Evolutionary conservation across 2,329 filamentous ascomycete genomes (phyloP), one percentile per base, ranked within the genome.

Genomic region (Neofusicoccum sp.): DNA sequence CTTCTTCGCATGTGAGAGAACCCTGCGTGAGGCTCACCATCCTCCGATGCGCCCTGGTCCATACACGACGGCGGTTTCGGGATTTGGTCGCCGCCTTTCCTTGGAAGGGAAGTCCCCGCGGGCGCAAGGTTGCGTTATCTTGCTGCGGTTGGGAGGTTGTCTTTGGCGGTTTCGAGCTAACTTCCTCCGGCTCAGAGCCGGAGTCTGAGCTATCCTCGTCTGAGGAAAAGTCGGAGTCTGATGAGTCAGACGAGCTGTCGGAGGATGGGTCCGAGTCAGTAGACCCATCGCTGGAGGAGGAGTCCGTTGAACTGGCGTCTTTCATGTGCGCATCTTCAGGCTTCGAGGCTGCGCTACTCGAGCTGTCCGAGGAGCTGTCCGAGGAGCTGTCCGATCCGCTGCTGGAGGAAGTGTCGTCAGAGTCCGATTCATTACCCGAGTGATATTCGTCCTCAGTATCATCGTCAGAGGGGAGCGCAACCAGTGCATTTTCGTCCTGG

Each of bases 101-200:
- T 64, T 79, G 60, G 4, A 80, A 80, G 47, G 85, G 83, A n/a
- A n/a, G n/a, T n/a, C n/a, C n/a, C n/a, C n/a, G n/a, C n/a, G 56
- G 81, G 72, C n/a, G 69, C 7, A 37, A 22, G 7, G 31, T 37
- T 43, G 14, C 41, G 4, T 6, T 12, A 6, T n/a, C n/a, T n/a
- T n/a, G n/a, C n/a, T n/a, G n/a, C n/a, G n/a, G n/a, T n/a, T n/a
- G n/a, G n/a, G n/a, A n/a, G n/a, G n/a, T n/a, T n/a, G n/a, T n/a
- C n/a, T n/a, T n/a, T n/a, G 7, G 28, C 16, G 14, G 3, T n/a
- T 56, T 56, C 6, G 52, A 56, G 28, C 52, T 58, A n/a, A 61
- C 83, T 80, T 16, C 73, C 69, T 52, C 83, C 77, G 58, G 79
- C 81, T 5, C 84, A 83, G 62, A 79, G 71, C 33, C 73, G 67